A percentile compares a stretch with the other conserved stretches of the same genome.
Evolutionary conservation across 352 stramenopile species (phyloP).

Genomic region (Peronospora belbahrii): DNA sequence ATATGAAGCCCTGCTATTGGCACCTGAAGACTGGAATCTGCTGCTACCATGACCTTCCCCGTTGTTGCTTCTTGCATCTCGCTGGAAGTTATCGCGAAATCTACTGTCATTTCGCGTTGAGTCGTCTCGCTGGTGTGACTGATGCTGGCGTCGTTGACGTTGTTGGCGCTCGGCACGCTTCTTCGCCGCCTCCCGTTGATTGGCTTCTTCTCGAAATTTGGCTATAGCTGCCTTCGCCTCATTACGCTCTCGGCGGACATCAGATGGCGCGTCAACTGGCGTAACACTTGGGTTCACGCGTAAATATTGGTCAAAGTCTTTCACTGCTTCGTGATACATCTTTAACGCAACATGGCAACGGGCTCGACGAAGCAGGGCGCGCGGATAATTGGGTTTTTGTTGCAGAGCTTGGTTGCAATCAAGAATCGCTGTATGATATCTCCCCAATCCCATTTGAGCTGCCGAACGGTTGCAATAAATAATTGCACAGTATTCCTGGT

Average conservation of each 20-base stretch:
- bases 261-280: conserved; percentile 11
- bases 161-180: conserved; percentile 39
- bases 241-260: conserved; percentile 44
- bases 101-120: conserved; percentile 45
- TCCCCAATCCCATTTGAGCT: conserved; percentile 64
- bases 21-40: conserved; percentile 17
- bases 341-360: conserved; percentile 57
- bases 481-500: conserved; percentile 70
- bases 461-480: conserved; percentile 80
- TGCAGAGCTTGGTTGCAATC: conserved; percentile 71
- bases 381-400: conserved; percentile 48
- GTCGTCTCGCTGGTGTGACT: conserved; percentile 22
- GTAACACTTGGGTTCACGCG: conserved; percentile 30
- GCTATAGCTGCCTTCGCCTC: conserved; percentile 44
- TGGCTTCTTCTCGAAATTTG: conserved; percentile 29
- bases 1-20: conserved; percentile 21
- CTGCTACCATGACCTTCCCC: conserved; percentile 3
- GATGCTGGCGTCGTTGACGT: conserved; percentile 30
- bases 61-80: conserved; percentile 13
- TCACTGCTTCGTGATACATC: conserved; percentile 50
- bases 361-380: conserved; percentile 56
- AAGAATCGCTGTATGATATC: conserved; percentile 52
- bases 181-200: conserved; percentile 31
- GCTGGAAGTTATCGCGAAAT: conserved; percentile 46
- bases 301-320: conserved; percentile 73